Evolutionary conservation across 257 asterid species (phyloP), one percentile per base, ranked within the genome.

Genomic region (Solanum ossicruentum): DNA sequence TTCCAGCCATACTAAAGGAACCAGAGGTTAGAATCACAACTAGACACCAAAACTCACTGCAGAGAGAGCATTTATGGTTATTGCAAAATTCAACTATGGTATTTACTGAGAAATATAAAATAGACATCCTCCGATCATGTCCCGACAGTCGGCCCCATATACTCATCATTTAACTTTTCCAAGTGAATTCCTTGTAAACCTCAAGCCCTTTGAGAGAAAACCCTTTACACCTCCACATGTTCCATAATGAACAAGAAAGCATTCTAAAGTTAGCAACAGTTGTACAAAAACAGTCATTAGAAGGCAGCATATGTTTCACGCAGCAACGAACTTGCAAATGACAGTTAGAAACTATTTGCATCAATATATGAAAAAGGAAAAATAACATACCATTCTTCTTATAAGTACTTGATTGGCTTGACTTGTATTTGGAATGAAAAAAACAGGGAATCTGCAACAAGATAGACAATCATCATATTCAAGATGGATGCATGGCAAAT

Each of bases 341-440:
- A 17, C 61, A 1, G 28, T 23, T 17, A 77, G 82, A 52, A 78
- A 52, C 26, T 23, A 23, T 21, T 49, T 23, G 21, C n/a, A 75
- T 49, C 60, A 52, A 23, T 26, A 23, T 77, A 23, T 1, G 6
- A 73, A 73, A 73, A 47, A 8, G 32, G 54, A 69, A 54, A 66
- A 51, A 63, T 26, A 77, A 90, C 95, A 32, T 70, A 96, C 99
- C 99, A 92, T 95, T 91, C 92, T 91, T 92, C 88, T 88, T 84
- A 85, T 93, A 94, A 86, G 93, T 91, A 83, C 92, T 92, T 47
- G 99, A 96, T 80, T 84, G 90, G 90, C 92, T 88, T 51, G 99
- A 88, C 87, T 88, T 91, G 92, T 94, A 96, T 89, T 93, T 96
- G 57, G 98, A 84, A 85, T 96, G 99, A 88, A 96, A 94, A 88